Evolutionary conservation across 768 basidiomycete genomes (phyloP), one percentile per base, ranked within the genome.

Genomic region (Lentinus tigrinus): DNA sequence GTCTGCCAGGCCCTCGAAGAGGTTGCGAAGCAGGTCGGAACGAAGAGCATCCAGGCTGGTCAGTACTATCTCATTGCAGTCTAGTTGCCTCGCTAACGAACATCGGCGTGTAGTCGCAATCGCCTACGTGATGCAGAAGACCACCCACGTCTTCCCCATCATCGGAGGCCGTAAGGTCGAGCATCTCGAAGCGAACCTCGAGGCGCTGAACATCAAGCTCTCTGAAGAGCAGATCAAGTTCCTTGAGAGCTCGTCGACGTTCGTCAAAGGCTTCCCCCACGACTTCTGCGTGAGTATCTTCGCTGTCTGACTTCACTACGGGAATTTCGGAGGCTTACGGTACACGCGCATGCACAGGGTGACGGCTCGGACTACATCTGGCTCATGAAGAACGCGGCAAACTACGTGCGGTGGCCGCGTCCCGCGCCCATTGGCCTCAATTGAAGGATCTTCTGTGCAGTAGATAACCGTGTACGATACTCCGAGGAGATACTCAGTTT

Each of bases 121-220:
- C 55, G 80, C 81, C 16, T 83, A 82, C 54, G 69, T 84, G 9
- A 71, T 84, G 70, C 78, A 82, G 40, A 85, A 83, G 66, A 72
- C 77, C 1, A 76, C 78, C 0, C 81, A 73, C 52, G 79, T 64
- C 1, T 64, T 64, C 60, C 63, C 63, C 13, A 73, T 82, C 57
- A 65, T 82, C 19, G 80, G 81, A 1, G 76, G 80, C 0, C 74
- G 81, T 40, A 85, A 81, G 62, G 68, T 81, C 31, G 81, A 81
- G 62, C 79, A 84, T 27, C 67, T 84, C 7, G 44, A 71, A 47
- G 75, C 74, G 37, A 85, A 84, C 63, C 57, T 83, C 23, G 75
- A 82, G 62, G 81, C 81, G 1, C 66, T 84, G 4, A 71, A 77
- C 11, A 75, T 85, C 34, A 54, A 70, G 0, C 73, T 84, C 34